Base-by-base conservation (phyloP, 345 rosid species). In the Gossypium ekmanianum region DNA sequence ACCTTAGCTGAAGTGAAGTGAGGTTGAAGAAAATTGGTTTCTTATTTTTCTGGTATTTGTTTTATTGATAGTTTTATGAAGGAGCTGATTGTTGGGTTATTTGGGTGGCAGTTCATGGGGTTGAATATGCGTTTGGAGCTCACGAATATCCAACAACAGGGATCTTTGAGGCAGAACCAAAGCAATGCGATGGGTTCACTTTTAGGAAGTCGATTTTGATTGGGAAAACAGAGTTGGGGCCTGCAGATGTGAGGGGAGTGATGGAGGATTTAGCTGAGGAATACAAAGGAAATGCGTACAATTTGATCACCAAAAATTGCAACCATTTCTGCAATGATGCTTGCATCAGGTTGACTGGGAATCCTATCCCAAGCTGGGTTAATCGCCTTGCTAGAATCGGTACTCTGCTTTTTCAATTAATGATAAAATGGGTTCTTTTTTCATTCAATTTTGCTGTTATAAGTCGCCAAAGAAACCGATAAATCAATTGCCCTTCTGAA, bases 121-220 rank as follows among this genome's bases (percentile, higher is more conserved):
- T 91, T 59, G 99, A 95, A 85, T 93, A 93, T 82, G 98, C 99
- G 4, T 95, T 83, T 73, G 99, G 99, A 73, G 98, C 99, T 72
- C 99, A 96, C 61, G 98, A 96, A 75, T 89, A 85, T 79, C 89
- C 97, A 50, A 87, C 98, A 6, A 96, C 94, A 1, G 99, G 99
- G 9, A 96, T 96, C 26, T 96, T 93, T 56, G 99, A 96, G 80
- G 97, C 87, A 6, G 92, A 90, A 59, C 99, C 99, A 4, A 96
- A 87, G 70, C 93, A 90, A 61, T 91, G 98, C 8, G 98, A 93
- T 7, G 99, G 97, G 2, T 96, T 93, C 76, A 87, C 87, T 22
- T 56, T 56, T 56, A 56, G 26, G 26, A 56, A 56, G 1, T 18
- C 61, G 9, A 56, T 56, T 56, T 56, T 56, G 61, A n/a, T 56